phyloP scores from a whole-genome alignment of 140 eudicot genomes.

The Artemisia princeps region DNA sequence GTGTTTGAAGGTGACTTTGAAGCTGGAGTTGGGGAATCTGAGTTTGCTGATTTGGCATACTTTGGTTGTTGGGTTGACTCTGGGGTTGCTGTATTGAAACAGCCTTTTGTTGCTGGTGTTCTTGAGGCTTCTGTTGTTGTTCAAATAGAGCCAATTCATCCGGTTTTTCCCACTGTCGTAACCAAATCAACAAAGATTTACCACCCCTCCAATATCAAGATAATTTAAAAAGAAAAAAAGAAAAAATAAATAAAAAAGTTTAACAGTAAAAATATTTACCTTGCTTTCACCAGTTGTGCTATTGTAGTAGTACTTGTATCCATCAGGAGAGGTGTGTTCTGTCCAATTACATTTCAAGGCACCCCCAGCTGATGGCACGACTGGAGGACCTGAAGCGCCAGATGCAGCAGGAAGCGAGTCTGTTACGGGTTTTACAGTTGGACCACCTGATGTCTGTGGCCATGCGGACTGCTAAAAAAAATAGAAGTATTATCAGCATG shows the following conservation, averaged over 20 bases:
- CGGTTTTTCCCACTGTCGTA: constrained; percentile 86
- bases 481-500: too few species aligned
- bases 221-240: neutral
- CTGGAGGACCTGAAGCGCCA: constrained; percentile 39
- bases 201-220: neutral
- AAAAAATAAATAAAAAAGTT: too few species aligned
- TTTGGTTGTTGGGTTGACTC: constrained; percentile 43
- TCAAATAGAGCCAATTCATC: constrained; percentile 71
- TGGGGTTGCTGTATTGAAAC: constrained; percentile 52
- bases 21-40: constrained; percentile 49
- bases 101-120: constrained; percentile 46
- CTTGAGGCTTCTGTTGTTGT: constrained; percentile 47
- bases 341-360: constrained; percentile 71
- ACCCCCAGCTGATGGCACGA: constrained; percentile 27
- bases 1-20: constrained; percentile 50
- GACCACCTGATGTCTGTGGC: constrained; percentile 45
- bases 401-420: constrained; percentile 46
- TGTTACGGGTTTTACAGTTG: constrained; percentile 32
- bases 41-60: constrained; percentile 42
- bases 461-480: constrained; percentile 50
- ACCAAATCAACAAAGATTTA: constrained; percentile 9
- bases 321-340: constrained; percentile 59
- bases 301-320: constrained; percentile 85
- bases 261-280: constrained; percentile 28
- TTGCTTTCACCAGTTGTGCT: constrained; percentile 85